Percentiles rank a stretch among this genome's conserved stretches.
These are phyloP conservation scores for Cadophora sp. DNA, from an alignment of 2,329 filamentous ascomycete genomes.

Conservation along the genomic window DNA sequence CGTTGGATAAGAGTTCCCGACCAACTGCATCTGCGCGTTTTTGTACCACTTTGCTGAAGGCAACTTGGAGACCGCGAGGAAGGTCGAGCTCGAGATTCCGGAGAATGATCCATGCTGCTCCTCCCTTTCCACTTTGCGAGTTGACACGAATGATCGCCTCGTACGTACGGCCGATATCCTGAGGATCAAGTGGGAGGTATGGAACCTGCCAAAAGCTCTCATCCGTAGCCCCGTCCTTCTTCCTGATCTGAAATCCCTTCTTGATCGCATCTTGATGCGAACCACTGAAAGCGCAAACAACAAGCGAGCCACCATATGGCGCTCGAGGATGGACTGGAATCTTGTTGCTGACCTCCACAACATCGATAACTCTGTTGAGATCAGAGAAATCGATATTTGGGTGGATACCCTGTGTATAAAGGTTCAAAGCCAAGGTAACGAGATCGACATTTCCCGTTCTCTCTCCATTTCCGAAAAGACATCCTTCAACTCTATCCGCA, in stretches of 20 bases:
- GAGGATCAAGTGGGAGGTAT: slow-evolving; percentile 90
- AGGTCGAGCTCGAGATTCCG: slow-evolving; percentile 89
- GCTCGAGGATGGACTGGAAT: slow-evolving; percentile 90
- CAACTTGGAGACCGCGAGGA: slow-evolving; percentile 88
- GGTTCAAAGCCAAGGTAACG: slow-evolving; percentile 88
- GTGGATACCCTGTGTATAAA: slow-evolving; percentile 91
- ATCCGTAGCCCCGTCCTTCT: slow-evolving; percentile 61
- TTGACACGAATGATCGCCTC: slow-evolving; percentile 98
- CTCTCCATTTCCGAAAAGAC: slow-evolving; percentile 93
- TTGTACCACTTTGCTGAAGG: slow-evolving; percentile 89
- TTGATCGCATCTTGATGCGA: slow-evolving; percentile 97
- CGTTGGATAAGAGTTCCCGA: slow-evolving; percentile 81
- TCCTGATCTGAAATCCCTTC: slow-evolving; percentile 81
- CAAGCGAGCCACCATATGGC: slow-evolving; percentile 88
- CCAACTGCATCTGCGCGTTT: slow-evolving; percentile 78
- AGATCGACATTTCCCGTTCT: slow-evolving; percentile 95
- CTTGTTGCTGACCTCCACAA: slow-evolving; percentile 92
- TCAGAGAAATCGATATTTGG: slow-evolving; percentile 92
- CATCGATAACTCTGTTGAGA: slow-evolving; percentile 82
- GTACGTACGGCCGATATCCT: slow-evolving; percentile 95
- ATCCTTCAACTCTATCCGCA: slow-evolving; percentile 92
- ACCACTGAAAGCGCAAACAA: slow-evolving; percentile 91
- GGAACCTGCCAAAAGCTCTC: slow-evolving; percentile 84
- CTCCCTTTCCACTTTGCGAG: slow-evolving; percentile 93
- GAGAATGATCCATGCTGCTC: slow-evolving; percentile 92